Evolutionary conservation across 1,284 basidiomycete species (phyloP), one percentile per base, ranked within the genome.

Genomic region (Mycena sp.): DNA sequence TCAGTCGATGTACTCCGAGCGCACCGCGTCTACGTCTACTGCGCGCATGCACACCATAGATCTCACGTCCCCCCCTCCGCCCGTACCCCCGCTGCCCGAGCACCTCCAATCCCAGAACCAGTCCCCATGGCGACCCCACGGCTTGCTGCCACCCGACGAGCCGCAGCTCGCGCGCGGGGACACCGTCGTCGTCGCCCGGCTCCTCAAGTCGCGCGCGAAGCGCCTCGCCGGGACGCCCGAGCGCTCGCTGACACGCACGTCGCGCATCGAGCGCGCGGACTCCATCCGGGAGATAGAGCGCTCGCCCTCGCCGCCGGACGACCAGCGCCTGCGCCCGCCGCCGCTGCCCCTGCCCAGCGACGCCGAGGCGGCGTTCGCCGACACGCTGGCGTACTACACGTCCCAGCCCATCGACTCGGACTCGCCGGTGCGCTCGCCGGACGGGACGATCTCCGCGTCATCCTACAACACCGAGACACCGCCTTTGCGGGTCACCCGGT

Each of bases 381-480:
- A 63, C 5, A 63, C 61, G 45, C 40, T 58, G 30, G 56, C 30
- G 28, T 58, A 44, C 41, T 63, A 63, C 26, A 50, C 28, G 4
- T 54, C 54, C 32, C 53, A 62, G 32, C 48, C 49, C 28, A 10
- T 58, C 32, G 40, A 38, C 4, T 52, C 19, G 29, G 2, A 45
- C 19, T 21, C 52, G 4, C 37, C 6, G 11, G 54, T n/a, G 7
- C 32, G 14, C 14, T 14, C 41, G 9, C 26, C 54, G 21, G 35
- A 41, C 28, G 56, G 40, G 5, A 25, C 54, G n/a, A 25, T 30
- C 21, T 60, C 58, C 3, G 43, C 46, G 25, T 37, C 49, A 2
- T 58, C 57, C 14, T 44, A 51, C 25, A 49, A 45, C 30, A 60
- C 58, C 2, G 43, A 52, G 16, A 41, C 40, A 16, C 40, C 32